phyloP scores from a whole-genome alignment of 208 protist genomes.

The Crithidia expoeki region DNA sequence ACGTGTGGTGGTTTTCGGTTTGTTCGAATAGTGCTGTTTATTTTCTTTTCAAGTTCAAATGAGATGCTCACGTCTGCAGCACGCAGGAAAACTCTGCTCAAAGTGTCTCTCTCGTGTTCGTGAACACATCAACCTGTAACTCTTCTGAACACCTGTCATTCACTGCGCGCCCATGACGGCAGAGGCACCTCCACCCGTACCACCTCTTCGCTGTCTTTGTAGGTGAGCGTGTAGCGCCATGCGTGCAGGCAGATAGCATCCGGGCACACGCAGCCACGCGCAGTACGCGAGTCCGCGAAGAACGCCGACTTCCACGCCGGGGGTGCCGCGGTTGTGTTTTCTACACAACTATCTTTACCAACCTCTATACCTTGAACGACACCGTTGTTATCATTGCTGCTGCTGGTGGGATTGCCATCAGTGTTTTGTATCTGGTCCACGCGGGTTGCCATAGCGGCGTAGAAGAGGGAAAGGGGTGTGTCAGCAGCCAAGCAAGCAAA shows the following conservation, averaged over 20 bases:
- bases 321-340: neutral
- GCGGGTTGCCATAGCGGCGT: neutral
- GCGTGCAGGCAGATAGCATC: constrained; percentile 71
- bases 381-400: neutral
- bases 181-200: constrained; percentile 41
- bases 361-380: neutral
- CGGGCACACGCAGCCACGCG: constrained; percentile 48
- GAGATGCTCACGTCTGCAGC: too few relatives aligned
- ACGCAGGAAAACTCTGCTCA: too few relatives aligned
- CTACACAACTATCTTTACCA: neutral
- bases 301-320: constrained; percentile 1
- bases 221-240: constrained; percentile 59
- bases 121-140: too few relatives aligned
- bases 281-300: constrained; percentile 17
- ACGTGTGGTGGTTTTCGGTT: too few relatives aligned
- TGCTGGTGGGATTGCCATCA: neutral
- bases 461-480: neutral
- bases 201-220: constrained; percentile 6
- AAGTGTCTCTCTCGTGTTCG: too few relatives aligned
- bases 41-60: too few relatives aligned
- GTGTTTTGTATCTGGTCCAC: neutral
- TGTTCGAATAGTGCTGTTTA: too few relatives aligned
- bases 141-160: neutral
- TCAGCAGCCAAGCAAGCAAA: neutral
- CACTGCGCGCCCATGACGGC: constrained; percentile 37